These are phyloP conservation scores for Citrus trifoliata DNA, from an alignment of 345 rosid genomes.

Conservation along the genomic window DNA sequence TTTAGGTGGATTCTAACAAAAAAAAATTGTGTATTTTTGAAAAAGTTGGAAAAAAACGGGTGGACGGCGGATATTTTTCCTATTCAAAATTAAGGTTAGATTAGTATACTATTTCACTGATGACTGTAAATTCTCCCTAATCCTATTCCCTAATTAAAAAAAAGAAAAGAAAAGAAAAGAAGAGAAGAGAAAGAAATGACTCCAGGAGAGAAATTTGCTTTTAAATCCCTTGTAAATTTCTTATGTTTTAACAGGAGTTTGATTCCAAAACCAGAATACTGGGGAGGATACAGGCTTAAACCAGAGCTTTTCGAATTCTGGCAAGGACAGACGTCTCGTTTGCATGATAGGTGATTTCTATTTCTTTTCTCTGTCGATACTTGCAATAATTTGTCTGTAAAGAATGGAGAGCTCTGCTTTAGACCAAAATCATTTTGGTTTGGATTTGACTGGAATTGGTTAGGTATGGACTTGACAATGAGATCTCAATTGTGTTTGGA, in stretches of 20 bases:
- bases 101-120: background rate
- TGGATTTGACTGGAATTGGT: background rate
- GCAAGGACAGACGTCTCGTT: constrained; percentile 90
- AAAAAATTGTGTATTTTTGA: too few relatives aligned
- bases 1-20: too few relatives aligned
- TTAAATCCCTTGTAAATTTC: background rate
- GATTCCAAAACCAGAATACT: constrained; percentile 83
- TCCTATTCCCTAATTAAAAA: background rate
- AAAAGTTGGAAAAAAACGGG: too few relatives aligned
- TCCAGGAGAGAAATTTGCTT: constrained; percentile 2
- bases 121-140: background rate
- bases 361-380: background rate
- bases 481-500: background rate
- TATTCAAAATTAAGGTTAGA: background rate
- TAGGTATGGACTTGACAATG: background rate
- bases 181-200: background rate
- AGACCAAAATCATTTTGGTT: background rate
- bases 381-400: background rate
- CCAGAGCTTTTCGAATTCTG: constrained; percentile 87
- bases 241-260: constrained; percentile 46
- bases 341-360: constrained; percentile 63
- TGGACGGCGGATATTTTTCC: too few relatives aligned
- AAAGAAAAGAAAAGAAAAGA: background rate
- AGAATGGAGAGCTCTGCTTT: background rate
- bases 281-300: constrained; percentile 94